phyloP scores from a whole-genome alignment of 345 rosid genomes.

The Bretschneidera sinensis region DNA sequence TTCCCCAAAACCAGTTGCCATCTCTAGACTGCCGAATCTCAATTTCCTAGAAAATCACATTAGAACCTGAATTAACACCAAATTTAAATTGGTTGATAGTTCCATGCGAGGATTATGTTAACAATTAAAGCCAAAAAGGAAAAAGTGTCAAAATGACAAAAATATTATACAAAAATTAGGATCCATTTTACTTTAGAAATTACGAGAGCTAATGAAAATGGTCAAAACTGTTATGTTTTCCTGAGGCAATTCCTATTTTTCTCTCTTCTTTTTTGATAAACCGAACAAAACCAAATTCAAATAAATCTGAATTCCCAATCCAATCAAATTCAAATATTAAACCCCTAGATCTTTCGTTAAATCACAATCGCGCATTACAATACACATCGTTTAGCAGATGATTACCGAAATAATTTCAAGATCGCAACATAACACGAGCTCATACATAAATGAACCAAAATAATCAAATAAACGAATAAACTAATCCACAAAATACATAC shows the following conservation, averaged over 20 bases:
- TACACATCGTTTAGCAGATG: not conserved
- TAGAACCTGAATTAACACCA: too few species aligned
- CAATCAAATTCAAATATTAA: constrained; percentile 10
- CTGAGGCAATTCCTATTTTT: not conserved
- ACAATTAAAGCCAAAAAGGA: not conserved
- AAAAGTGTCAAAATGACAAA: too few species aligned
- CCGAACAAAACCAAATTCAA: not conserved
- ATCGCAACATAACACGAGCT: constrained; percentile 5
- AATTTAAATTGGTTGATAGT: too few species aligned
- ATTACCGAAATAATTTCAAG: not conserved
- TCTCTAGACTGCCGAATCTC: constrained; percentile 25
- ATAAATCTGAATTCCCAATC: not conserved
- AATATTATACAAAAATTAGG: too few species aligned
- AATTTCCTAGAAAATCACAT: constrained; percentile 18
- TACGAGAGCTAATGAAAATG: too few species aligned
- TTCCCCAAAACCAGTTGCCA: constrained; percentile 66
- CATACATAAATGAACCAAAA: constrained; percentile 8
- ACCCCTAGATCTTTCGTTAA: constrained; percentile 23
- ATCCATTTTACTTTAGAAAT: too few species aligned
- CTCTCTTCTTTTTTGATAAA: not conserved
- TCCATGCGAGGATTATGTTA: too few species aligned
- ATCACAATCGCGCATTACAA: constrained; percentile 14
- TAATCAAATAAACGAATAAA: not conserved
- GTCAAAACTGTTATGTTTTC: not conserved
- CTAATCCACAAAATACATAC: not conserved